A percentile compares a stretch with the other conserved stretches of the same genome.
Conservation (phyloP, 371 early-diverging fungal species). For the Lichtheimia ornata region DNA sequence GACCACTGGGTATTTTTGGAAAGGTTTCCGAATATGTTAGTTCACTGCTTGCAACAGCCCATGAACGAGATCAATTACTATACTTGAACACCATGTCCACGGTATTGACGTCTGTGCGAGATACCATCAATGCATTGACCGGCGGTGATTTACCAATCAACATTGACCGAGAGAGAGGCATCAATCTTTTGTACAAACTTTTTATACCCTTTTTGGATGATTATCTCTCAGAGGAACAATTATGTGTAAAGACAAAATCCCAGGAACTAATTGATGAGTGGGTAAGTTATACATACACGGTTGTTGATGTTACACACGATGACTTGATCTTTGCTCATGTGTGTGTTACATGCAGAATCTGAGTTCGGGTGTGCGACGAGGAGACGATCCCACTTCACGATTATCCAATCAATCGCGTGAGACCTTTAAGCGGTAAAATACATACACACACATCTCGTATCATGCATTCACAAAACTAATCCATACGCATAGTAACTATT, state of each 20-base stretch:
- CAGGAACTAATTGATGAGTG: constrained; percentile 46
- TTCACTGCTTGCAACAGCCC: constrained; percentile 40
- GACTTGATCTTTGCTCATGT: background rate
- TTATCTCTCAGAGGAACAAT: constrained; percentile 59
- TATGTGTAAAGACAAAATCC: constrained; percentile 34
- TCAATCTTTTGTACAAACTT: constrained; percentile 63
- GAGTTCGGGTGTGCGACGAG: constrained; percentile 13
- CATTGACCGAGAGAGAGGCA: constrained; percentile 39
- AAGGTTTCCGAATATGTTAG: constrained; percentile 53
- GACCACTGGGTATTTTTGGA: background rate
- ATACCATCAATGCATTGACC: constrained; percentile 56
- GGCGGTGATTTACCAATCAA: constrained; percentile 23
- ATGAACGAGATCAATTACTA: constrained; percentile 24
- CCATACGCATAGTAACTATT: constrained; percentile 43
- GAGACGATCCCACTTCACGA: constrained; percentile 6
- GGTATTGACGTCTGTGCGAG: constrained; percentile 21
- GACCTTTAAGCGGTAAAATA: constrained; percentile 27
- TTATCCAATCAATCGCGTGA: constrained; percentile 23
- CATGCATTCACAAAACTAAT: background rate
- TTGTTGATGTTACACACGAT: background rate
- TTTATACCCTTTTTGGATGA: constrained; percentile 75
- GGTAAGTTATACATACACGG: constrained; percentile 27
- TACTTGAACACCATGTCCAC: constrained; percentile 41
- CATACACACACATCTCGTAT: background rate
- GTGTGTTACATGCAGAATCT: constrained; percentile 3